phyloP scores from a whole-genome alignment of 257 asterid species.

The Eustoma russellianum region DNA sequence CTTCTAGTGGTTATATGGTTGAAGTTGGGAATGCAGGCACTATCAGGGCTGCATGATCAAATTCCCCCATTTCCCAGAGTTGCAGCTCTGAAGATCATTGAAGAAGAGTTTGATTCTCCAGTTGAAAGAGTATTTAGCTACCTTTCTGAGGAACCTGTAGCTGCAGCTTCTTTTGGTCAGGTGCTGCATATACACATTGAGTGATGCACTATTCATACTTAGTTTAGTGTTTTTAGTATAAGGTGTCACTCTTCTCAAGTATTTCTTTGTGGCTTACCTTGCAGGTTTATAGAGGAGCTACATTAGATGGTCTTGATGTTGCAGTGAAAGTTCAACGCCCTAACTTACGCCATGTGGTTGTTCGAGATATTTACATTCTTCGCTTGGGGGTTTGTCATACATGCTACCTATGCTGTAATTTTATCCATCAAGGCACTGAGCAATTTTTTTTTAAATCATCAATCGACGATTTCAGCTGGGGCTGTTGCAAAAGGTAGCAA shows the following conservation, averaged over 20 bases:
- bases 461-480: conserved; percentile 58
- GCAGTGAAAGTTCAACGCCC: conserved; percentile 99
- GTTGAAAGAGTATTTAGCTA: conserved; percentile 47
- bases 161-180: conserved; percentile 99
- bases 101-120: conserved; percentile 85
- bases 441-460: conserved; percentile 23
- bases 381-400: conserved; percentile 76
- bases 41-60: conserved; percentile 88
- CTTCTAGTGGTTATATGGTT: conserved; percentile 27
- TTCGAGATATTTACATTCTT: conserved; percentile 86
- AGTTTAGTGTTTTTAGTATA: too few species aligned
- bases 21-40: conserved; percentile 65
- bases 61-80: conserved; percentile 81
- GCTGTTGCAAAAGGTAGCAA: conserved; percentile 68
- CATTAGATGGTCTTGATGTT: conserved; percentile 70
- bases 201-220: background rate
- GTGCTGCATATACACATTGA: conserved; percentile 22
- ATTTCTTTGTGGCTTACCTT: conserved; percentile 5
- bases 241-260: conserved; percentile 7
- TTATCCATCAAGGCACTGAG: conserved; percentile 6
- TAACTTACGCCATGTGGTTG: conserved; percentile 58
- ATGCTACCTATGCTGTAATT: conserved; percentile 11
- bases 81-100: conserved; percentile 78
- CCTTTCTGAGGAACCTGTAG: conserved; percentile 87
- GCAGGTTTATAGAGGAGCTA: conserved; percentile 82